Conservation (phyloP, 1,139 yeast species). For the Candida dubliniensis region DNA sequence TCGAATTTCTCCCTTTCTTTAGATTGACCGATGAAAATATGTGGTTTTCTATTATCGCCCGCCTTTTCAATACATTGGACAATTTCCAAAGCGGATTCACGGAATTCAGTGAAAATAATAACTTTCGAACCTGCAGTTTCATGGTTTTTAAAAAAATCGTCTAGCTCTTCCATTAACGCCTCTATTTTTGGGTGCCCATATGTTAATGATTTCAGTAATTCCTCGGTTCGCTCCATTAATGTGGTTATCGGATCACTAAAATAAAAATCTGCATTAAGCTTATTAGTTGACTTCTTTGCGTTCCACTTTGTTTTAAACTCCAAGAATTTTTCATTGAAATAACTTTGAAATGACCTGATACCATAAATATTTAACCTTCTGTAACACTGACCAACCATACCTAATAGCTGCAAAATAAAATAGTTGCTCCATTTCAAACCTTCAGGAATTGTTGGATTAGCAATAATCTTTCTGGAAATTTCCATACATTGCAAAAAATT, state of each 20-base stretch:
- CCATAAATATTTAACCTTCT: slow-evolving; percentile 80
- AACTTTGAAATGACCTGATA: slow-evolving; percentile 67
- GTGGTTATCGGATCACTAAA: slow-evolving; percentile 47
- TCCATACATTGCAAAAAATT: slow-evolving; percentile 75
- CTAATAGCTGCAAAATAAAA: slow-evolving; percentile 60
- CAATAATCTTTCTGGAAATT: slow-evolving; percentile 56
- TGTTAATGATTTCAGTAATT: slow-evolving; percentile 37
- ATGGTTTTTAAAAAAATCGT: slow-evolving; percentile 45
- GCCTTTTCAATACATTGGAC: slow-evolving; percentile 59
- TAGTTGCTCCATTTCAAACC: slow-evolving; percentile 72
- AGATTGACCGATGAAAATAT: slow-evolving; percentile 87
- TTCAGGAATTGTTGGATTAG: slow-evolving; percentile 56
- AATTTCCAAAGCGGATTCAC: slow-evolving; percentile 89
- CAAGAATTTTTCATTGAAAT: slow-evolving; percentile 55
- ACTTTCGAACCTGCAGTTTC: slow-evolving; percentile 59
- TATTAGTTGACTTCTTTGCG: slow-evolving; percentile 53
- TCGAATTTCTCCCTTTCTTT: slow-evolving; percentile 61
- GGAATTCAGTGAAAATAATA: slow-evolving; percentile 80
- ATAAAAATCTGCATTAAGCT: slow-evolving; percentile 60
- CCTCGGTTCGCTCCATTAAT: slow-evolving; percentile 47
- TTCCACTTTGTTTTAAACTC: slow-evolving; percentile 61
- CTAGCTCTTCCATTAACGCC: slow-evolving; percentile 56
- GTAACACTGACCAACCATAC: slow-evolving; percentile 73
- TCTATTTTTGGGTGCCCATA: slow-evolving; percentile 79
- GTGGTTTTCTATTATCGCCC: slow-evolving; percentile 56